Evolutionary conservation across 345 rosid genomes (phyloP).

Genomic region (Litchi chinensis): DNA sequence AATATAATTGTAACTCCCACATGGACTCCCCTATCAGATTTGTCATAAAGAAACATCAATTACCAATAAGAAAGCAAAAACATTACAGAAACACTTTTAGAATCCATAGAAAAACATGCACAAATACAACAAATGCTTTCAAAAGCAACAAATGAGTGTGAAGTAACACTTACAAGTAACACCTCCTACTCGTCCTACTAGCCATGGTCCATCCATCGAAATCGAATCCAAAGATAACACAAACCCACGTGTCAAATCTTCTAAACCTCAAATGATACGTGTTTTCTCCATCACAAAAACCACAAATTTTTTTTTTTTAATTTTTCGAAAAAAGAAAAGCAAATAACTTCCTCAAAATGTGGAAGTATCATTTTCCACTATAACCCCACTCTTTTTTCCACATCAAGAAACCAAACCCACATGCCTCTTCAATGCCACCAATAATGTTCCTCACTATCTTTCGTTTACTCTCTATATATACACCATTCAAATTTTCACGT

Average conservation of each 20-base stretch:
- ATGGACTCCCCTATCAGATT: no score
- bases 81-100: no score
- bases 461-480: background rate
- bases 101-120: no score
- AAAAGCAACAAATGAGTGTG: no score
- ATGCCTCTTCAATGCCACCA: background rate
- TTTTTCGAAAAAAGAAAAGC: background rate
- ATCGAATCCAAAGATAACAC: no score
- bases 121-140: no score
- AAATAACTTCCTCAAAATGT: background rate
- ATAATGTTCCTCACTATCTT: background rate
- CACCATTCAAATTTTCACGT: background rate
- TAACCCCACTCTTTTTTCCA: background rate
- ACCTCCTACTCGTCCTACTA: no score
- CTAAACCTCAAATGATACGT: background rate
- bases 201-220: no score
- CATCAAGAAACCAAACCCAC: background rate
- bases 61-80: no score
- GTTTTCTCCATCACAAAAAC: background rate
- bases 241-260: background rate
- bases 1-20: no score
- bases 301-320: background rate
- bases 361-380: background rate
- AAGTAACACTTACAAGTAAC: no score
- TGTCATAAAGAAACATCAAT: no score